Evolutionary conservation across 306 rosid genomes (phyloP).

Genomic region (Mimosa pudica): DNA sequence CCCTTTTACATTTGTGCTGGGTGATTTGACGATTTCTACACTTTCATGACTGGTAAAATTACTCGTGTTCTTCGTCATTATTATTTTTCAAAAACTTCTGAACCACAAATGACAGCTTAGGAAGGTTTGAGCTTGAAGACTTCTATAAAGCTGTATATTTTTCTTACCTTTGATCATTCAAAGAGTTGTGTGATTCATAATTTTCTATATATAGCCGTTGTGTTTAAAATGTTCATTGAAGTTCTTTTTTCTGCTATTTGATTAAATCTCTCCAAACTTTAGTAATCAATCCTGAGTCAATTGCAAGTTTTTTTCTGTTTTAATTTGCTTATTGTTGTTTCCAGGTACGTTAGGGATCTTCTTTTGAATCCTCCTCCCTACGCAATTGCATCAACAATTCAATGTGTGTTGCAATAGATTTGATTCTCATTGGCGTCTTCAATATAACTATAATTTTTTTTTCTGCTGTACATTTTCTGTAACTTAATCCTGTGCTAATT

Average conservation of each 20-base stretch:
- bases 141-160: background rate
- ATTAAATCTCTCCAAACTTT: constrained; percentile 6
- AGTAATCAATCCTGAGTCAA: constrained; percentile 5
- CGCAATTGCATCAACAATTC: constrained; percentile 82
- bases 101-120: constrained; percentile 5
- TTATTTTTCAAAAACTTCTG: background rate
- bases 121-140: background rate
- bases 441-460: background rate
- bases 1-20: constrained; percentile 11
- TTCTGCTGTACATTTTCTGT: constrained; percentile 5
- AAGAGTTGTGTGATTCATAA: constrained; percentile 10
- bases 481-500: constrained; percentile 29
- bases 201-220: background rate
- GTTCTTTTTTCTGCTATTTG: constrained; percentile 6
- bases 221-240: constrained; percentile 4
- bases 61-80: background rate
- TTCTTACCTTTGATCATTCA: background rate
- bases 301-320: constrained; percentile 16
- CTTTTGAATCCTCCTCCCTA: constrained; percentile 93
- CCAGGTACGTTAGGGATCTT: constrained; percentile 85
- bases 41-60: background rate
- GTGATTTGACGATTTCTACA: constrained; percentile 10
- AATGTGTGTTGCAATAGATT: constrained; percentile 55
- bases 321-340: constrained; percentile 32
- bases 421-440: constrained; percentile 25